phyloP scores from a whole-genome alignment of 306 rosid species.

The Lagenaria siceraria region DNA sequence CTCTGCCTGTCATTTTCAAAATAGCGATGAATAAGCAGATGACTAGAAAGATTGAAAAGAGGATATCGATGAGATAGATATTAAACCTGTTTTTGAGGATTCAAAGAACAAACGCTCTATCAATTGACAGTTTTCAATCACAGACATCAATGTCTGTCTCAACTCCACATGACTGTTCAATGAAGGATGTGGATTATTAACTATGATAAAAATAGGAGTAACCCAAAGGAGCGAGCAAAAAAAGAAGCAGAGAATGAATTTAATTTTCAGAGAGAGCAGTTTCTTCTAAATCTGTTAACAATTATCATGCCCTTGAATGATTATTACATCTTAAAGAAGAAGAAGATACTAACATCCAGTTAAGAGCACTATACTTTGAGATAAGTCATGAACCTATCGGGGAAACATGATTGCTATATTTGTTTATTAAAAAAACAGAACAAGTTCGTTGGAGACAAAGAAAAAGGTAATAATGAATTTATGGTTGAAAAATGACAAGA shows the following conservation, averaged over 20 bases:
- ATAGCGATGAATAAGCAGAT: conserved; percentile 17
- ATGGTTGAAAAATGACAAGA: background rate
- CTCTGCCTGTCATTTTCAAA: conserved; percentile 62
- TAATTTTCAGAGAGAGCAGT: background rate
- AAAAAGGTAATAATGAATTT: background rate
- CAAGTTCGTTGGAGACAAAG: background rate
- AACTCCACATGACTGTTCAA: conserved; percentile 74
- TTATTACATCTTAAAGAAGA: background rate
- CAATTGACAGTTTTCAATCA: conserved; percentile 64
- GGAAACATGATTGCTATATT: background rate
- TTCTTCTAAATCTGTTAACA: background rate
- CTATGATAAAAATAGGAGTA: background rate
- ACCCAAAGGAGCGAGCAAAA: background rate
- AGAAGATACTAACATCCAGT: background rate
- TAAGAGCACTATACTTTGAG: background rate
- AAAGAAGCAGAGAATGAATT: background rate
- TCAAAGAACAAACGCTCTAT: conserved; percentile 88
- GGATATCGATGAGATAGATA: conserved; percentile 8
- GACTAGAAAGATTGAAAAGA: conserved; percentile 5
- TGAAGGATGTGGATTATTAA: conserved; percentile 9
- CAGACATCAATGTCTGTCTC: conserved; percentile 84
- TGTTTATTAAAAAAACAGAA: background rate
- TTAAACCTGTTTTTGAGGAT: conserved; percentile 75
- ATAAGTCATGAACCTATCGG: background rate
- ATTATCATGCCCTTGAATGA: background rate